Evolutionary conservation across 2,329 filamentous ascomycete species (phyloP), one percentile per base, ranked within the genome.

Genomic region (Arthrobotrys entomopaga): DNA sequence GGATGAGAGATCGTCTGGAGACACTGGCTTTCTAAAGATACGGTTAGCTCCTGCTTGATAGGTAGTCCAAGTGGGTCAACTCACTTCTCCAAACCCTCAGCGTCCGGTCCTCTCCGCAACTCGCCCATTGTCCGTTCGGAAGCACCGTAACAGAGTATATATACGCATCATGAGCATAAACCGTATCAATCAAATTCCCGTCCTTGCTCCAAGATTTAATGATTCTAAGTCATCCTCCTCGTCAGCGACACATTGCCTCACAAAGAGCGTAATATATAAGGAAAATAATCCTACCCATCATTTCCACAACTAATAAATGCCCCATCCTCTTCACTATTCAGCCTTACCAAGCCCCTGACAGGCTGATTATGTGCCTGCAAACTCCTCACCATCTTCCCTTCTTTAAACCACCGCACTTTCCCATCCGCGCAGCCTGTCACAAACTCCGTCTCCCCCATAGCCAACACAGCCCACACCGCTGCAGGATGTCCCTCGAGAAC

Each of bases 231-330:
- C 10, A 34, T 8, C 29, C 6, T 8, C 7, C 29, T 34, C 29
- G 29, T 34, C 10, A 34, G 10, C 29, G 1, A 10, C 29, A 1
- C 3, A 10, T 34, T 34, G 6, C 7, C 29, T 8, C 29, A 34
- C n/a, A 8, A 5, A 34, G 10, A 34, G 3, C 29, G 6, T 7
- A 8, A 1, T 34, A 34, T 10, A 34, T 15, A 43, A 13, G 3
- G 42, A 46, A 46, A 13, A 65, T 50, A 52, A 20, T 60, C 72
- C 38, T 66, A 79, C 78, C 92, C 92, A 80, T 99, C 95, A 79
- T 98, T 99, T 78, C 92, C 92, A 15, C 95, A 93, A 49, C 93
- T 96, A 52, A 93, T 95, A 80, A 99, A 93, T n/a, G 96, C 90
- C 16, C 87, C 87, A 50, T 74, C 63, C 15, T 74, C 42, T 5